A percentile compares a stretch with the other conserved stretches of the same genome.
These are phyloP conservation scores for Boletus fagicola DNA, from an alignment of 768 basidiomycete genomes.

Conservation along the genomic window DNA sequence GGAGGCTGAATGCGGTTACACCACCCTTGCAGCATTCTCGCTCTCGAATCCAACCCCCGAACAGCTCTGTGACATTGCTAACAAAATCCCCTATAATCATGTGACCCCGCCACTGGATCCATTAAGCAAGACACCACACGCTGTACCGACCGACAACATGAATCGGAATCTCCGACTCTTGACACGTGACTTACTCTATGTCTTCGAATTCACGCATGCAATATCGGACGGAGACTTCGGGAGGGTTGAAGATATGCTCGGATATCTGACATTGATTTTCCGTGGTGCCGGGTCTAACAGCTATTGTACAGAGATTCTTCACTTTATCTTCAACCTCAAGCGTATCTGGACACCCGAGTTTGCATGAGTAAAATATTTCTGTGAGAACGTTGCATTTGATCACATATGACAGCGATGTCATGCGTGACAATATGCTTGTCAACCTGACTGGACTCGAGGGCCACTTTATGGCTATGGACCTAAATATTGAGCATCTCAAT, in stretches of 20 bases:
- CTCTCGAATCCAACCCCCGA: slow-evolving; percentile 16
- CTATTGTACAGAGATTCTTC: slow-evolving; percentile 19
- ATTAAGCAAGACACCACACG: no score
- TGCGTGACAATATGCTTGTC: slow-evolving; percentile 27
- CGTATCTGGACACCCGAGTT: slow-evolving; percentile 28
- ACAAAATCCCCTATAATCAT: neutral
- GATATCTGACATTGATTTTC: slow-evolving; percentile 17
- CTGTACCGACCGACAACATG: no score
- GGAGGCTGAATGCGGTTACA: slow-evolving; percentile 23
- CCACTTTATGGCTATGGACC: slow-evolving; percentile 35
- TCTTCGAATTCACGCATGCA: slow-evolving; percentile 30
- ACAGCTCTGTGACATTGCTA: neutral
- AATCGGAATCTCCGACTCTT: no score
- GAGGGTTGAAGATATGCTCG: slow-evolving; percentile 29
- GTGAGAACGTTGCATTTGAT: no score
- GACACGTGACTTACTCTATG: slow-evolving; percentile 12
- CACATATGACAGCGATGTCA: neutral
- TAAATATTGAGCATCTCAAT: slow-evolving; percentile 41
- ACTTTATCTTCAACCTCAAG: slow-evolving; percentile 23
- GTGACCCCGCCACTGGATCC: no score
- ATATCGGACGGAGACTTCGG: slow-evolving; percentile 35
- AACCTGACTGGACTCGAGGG: slow-evolving; percentile 33
- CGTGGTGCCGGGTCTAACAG: slow-evolving; percentile 21
- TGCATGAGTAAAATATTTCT: no score
- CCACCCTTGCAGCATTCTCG: slow-evolving; percentile 16